Evolutionary conservation across 116 monocot species (phyloP).

Genomic region (Posidonia oceanica): DNA sequence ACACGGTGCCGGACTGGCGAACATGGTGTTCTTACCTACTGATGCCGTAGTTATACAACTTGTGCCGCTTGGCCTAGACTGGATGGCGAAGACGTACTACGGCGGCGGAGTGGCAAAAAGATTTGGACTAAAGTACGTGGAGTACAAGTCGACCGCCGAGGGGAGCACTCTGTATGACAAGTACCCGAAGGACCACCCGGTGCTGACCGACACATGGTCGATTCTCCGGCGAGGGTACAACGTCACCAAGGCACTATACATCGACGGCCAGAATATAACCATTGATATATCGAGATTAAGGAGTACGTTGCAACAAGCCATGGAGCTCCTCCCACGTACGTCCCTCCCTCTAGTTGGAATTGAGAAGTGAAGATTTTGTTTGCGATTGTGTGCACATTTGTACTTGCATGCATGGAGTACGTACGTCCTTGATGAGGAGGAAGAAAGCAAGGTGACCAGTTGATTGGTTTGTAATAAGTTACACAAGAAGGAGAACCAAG

Average conservation of each 20-base stretch:
- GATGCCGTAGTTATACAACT: conserved; percentile 56
- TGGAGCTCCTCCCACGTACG: conserved; percentile 5
- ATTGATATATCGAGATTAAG: conserved; percentile 29
- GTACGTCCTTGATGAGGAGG: too few species aligned
- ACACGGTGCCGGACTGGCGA: conserved; percentile 68
- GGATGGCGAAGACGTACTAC: conserved; percentile 43
- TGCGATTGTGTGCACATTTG: too few species aligned
- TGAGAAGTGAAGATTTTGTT: not conserved
- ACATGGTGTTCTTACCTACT: conserved; percentile 53
- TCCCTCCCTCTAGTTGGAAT: not conserved
- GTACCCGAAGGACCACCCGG: conserved; percentile 47
- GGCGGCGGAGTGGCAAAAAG: conserved; percentile 23
- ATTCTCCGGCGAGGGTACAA: conserved; percentile 29
- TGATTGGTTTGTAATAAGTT: too few species aligned
- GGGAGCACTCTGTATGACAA: conserved; percentile 51
- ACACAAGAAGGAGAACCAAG: not conserved
- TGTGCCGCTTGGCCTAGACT: conserved; percentile 68
- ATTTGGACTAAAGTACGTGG: conserved; percentile 57
- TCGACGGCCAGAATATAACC: conserved; percentile 37
- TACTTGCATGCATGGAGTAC: too few species aligned
- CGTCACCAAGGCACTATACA: conserved; percentile 32
- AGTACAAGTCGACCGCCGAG: conserved; percentile 35
- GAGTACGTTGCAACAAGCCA: conserved; percentile 16
- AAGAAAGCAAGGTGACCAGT: too few species aligned
- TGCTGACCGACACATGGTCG: conserved; percentile 38